phyloP scores from a whole-genome alignment of 805 yeast species.

The Metschnikowia chrysomelidarum region DNA sequence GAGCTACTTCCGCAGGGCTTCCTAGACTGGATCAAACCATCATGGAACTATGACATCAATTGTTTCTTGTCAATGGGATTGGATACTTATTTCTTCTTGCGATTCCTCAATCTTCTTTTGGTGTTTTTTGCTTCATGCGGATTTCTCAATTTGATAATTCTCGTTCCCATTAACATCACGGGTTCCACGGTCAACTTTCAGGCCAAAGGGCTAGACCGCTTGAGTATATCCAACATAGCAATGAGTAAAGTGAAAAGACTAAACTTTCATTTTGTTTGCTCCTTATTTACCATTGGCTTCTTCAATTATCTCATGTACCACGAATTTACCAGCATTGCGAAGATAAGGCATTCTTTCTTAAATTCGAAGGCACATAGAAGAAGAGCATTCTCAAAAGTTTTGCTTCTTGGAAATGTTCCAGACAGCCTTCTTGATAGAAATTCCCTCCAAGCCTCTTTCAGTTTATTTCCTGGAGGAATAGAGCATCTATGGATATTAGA shows the following conservation, averaged over 20 bases:
- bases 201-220: slow-evolving; percentile 57
- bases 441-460: slow-evolving; percentile 29
- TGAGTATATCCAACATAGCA: slow-evolving; percentile 72
- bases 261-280: slow-evolving; percentile 61
- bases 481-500: slow-evolving; percentile 58
- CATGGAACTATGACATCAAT: slow-evolving; percentile 38
- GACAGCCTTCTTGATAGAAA: slow-evolving; percentile 24
- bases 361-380: slow-evolving; percentile 24
- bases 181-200: slow-evolving; percentile 31
- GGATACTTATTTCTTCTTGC: slow-evolving; percentile 71
- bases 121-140: slow-evolving; percentile 54
- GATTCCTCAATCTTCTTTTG: slow-evolving; percentile 55
- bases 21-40: slow-evolving; percentile 56
- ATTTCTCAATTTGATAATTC: slow-evolving; percentile 51
- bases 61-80: slow-evolving; percentile 55
- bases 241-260: slow-evolving; percentile 47
- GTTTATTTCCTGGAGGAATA: slow-evolving; percentile 52
- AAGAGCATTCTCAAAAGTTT: slow-evolving; percentile 27
- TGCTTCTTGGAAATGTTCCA: slow-evolving; percentile 51
- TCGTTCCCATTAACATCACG: slow-evolving; percentile 61
- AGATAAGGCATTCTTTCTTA: slow-evolving; percentile 46
- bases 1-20: slow-evolving; percentile 40
- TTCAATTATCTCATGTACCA: slow-evolving; percentile 54
- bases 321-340: slow-evolving; percentile 54
- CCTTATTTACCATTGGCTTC: slow-evolving; percentile 51